A percentile compares a stretch with the other conserved stretches of the same genome.
These are phyloP conservation scores for Grigorovia transvaalensis DNA, from an alignment of 805 yeast genomes.

Conservation along the genomic window DNA sequence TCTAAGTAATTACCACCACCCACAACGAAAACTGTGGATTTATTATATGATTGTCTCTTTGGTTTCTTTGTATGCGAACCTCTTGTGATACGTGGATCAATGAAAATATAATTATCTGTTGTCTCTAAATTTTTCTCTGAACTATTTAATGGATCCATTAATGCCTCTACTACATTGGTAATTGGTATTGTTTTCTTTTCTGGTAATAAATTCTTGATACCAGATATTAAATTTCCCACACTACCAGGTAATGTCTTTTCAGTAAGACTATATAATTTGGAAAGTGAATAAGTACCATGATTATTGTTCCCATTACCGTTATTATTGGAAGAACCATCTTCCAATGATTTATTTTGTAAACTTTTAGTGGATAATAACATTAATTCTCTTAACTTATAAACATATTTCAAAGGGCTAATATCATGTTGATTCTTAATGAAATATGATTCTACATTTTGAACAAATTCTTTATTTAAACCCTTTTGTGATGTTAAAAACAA, in stretches of 20 bases:
- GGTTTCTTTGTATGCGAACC: conserved; percentile 90
- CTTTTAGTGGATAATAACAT: conserved; percentile 42
- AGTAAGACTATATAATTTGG: conserved; percentile 69
- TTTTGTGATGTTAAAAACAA: conserved; percentile 46
- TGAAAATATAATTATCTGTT: conserved; percentile 82
- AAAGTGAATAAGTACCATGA: conserved; percentile 33
- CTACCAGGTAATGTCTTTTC: conserved; percentile 83
- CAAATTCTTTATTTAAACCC: conserved; percentile 36
- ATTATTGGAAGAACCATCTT: conserved; percentile 25
- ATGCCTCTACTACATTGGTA: conserved; percentile 82
- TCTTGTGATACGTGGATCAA: conserved; percentile 77
- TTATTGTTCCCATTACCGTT: conserved; percentile 23
- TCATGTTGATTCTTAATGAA: conserved; percentile 50
- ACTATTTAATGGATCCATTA: conserved; percentile 72
- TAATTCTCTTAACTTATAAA: conserved; percentile 72
- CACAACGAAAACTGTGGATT: conserved; percentile 80
- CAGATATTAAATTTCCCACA: conserved; percentile 78
- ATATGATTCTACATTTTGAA: conserved; percentile 50
- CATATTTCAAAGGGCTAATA: conserved; percentile 55
- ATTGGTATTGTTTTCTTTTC: conserved; percentile 81
- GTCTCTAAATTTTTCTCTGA: conserved; percentile 52
- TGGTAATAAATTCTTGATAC: conserved; percentile 78
- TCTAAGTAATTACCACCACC: conserved; percentile 97
- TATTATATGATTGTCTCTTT: conserved; percentile 67
- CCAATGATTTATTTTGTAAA: conserved; percentile 27